Base-by-base conservation (phyloP, 306 rosid species). In the Cicer pinnatifidum region DNA sequence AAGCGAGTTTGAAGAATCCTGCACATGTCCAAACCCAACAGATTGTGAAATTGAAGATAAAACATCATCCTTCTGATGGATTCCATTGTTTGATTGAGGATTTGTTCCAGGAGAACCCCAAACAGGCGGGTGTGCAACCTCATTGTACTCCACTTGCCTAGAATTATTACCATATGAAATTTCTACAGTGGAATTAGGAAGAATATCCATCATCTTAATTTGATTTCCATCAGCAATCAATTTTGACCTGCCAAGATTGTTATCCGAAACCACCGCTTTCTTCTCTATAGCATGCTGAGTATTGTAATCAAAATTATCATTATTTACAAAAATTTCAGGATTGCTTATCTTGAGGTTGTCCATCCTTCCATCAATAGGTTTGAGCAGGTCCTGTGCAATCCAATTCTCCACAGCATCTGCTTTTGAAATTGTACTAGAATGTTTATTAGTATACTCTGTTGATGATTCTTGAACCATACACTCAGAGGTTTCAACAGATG, bases 1-100 rank as follows among this genome's bases (percentile, higher is more conserved):
- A 52, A 93, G 90, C 54, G 97, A 93, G 84, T 88, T 88, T 38
- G 96, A 84, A 50, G 86, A 82, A 69, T 88, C 96, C 75, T 77
- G 91, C 73, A 81, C 70, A 69, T 87, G 86, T 71, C 78, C 90
- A 73, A 72, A 15, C 73, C 81, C 81, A 40, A 44, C 77, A 65
- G 91, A 61, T 58, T 80, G 81, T 35, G 85, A 69, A 28, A 65
- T 23, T 7, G 85, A 82, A 73, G 85, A 67, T 65, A 75, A 68
- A 28, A 47, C n/a, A 76, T 69, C 87, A 69, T 87, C 88, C 82
- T 76, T 59, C 47, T 47, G 89, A 66, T 64, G 80, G 57, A 72
- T 50, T 82, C 84, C 91, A 66, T 70, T 81, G 56, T 70, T 87
- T 19, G 84, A 62, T 77, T 85, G 93, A 63, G 82, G 77, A 76